A percentile compares a stretch with the other conserved stretches of the same genome.
Evolutionary conservation across 257 asterid genomes (phyloP).

Genomic region (Prunella vulgaris): DNA sequence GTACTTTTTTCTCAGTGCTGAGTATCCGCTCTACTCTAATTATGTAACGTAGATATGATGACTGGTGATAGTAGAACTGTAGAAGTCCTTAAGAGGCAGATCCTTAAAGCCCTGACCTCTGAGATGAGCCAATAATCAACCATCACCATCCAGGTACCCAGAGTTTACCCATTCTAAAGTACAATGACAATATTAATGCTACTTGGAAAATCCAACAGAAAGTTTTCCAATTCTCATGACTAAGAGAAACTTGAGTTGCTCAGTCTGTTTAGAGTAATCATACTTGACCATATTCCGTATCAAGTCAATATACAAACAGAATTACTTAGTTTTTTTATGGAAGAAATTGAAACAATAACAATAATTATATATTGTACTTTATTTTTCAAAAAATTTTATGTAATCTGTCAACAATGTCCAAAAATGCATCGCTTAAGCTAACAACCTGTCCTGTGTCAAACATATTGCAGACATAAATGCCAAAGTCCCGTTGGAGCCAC

Average conservation of each 20-base stretch:
- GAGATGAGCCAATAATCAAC: not conserved
- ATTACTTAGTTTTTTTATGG: not conserved
- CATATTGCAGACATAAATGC: conserved; percentile 93
- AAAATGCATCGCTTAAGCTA: conserved; percentile 19
- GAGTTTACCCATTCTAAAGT: not conserved
- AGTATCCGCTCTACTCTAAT: not conserved
- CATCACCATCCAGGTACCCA: conserved; percentile 1
- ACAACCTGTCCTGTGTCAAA: conserved; percentile 98
- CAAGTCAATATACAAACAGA: not conserved
- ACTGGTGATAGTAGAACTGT: not conserved
- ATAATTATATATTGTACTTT: not conserved
- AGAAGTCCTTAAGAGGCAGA: not conserved
- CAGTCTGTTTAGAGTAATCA: not conserved
- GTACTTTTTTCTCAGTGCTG: not conserved
- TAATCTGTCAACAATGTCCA: not conserved
- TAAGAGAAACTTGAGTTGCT: not conserved
- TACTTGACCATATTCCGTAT: not conserved
- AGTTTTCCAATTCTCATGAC: not conserved
- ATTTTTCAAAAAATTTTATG: not conserved
- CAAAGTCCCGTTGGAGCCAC: conserved; percentile 97
- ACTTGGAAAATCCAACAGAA: not conserved
- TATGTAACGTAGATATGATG: not conserved
- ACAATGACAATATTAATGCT: not conserved
- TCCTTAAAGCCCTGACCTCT: too few species aligned
- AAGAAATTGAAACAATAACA: conserved; percentile 1